Base-by-base conservation (phyloP, 164 flowering plant genomes). In the Vitis labrusca region DNA sequence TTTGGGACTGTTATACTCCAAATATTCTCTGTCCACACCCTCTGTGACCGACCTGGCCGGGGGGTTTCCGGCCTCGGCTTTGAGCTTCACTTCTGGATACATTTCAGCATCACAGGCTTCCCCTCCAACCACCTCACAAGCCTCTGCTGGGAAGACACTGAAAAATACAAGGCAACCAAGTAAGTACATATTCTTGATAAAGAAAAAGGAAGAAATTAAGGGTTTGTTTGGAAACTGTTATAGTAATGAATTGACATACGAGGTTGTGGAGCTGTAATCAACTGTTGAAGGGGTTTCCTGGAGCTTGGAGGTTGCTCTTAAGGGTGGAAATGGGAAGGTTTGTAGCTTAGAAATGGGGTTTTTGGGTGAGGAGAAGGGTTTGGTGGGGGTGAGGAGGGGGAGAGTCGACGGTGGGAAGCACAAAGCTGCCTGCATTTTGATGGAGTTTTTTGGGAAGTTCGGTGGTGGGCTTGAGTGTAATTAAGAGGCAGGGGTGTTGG, bases 121-220 rank as follows among this genome's bases (percentile, higher is more conserved):
- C 59, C 93, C 97, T 6, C 94, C 93, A 10, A 91, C 52, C 10
- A 88, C 86, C 17, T 91, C 97, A 51, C 97, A 88, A 49, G 97
- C 97, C 71, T 91, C 94, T 17, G 89, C 93, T 56, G 93, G 97
- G 65, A 91, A 91, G 32, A 91, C 92, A 50, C 97, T 86, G 84
- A 23, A 23, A 23, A 23, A 23, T 23, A 37, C 44, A 37, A 37
- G 44, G 44, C 44, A 37, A 3, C 44, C 44, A 37, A 37, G 44
- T 5, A 37, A 37, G 44, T 37, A 37, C 5, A 0, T 5, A 37
- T 37, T 37, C 7, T 37, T 37, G 2, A 6, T 48, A 7, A 23
- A 1, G 7, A 58, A 10, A 3, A 3, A 49, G 0, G 23, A 49
- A 15, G 27, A 49, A 29, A 8, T 3, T 27, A 66, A 30, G 9